phyloP scores from a whole-genome alignment of 139 green algal species.

The Chlamydomonas schloesseri region DNA sequence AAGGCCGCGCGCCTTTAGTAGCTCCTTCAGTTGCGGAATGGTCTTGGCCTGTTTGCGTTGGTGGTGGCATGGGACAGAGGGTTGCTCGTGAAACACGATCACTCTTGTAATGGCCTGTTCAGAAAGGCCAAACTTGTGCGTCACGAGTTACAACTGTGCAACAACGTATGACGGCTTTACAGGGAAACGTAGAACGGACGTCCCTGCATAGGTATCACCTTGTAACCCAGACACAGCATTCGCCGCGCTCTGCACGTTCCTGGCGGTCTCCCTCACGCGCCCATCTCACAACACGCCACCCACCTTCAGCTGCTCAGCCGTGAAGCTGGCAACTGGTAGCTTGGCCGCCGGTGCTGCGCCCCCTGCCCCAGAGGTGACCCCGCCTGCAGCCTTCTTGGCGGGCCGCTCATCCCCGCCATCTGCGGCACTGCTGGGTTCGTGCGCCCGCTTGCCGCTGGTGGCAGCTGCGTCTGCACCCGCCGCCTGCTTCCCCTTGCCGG shows the following conservation, averaged over 20 bases:
- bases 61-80: no score
- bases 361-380: background rate
- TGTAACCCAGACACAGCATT: no score
- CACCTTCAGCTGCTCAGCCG: slow-evolving; percentile 29
- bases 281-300: no score
- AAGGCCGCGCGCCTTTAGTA: slow-evolving; percentile 2
- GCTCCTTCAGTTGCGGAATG: slow-evolving; percentile 33
- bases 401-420: background rate
- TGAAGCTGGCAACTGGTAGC: background rate
- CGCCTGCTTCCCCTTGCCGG: background rate
- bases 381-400: background rate
- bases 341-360: background rate
- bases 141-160: no score
- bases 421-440: background rate
- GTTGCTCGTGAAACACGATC: no score
- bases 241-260: no score
- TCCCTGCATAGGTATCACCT: no score
- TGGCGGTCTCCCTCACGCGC: no score
- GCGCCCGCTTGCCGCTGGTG: background rate
- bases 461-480: background rate
- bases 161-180: no score
- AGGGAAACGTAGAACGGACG: no score
- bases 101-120: no score
- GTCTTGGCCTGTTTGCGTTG: slow-evolving; percentile 19
- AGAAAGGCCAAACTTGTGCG: no score